phyloP scores from a whole-genome alignment of 768 basidiomycete species.

The Stropharia rugosoannulata region DNA sequence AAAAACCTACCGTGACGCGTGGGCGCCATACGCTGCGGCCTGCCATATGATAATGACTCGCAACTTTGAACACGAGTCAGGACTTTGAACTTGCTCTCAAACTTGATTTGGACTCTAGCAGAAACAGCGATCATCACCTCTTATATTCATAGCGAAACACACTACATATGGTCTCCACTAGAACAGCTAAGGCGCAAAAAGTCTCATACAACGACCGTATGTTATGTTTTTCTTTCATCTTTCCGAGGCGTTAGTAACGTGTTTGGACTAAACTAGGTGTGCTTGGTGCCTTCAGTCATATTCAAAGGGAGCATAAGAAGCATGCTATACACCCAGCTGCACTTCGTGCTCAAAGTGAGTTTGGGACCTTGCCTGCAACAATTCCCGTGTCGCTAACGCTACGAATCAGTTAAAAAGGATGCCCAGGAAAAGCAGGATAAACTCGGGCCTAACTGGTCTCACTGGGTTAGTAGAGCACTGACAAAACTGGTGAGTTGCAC shows the following conservation, averaged over 20 bases:
- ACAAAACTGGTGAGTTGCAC: conserved; percentile 37
- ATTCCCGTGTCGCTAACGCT: neutral
- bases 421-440: conserved; percentile 42
- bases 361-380: neutral
- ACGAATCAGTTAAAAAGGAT: conserved; percentile 38
- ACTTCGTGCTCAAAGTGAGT: conserved; percentile 36
- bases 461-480: conserved; percentile 45
- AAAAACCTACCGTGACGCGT: too few relatives aligned
- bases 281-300: conserved; percentile 40
- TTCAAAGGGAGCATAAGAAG: conserved; percentile 44
- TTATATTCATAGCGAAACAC: too few relatives aligned
- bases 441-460: conserved; percentile 48
- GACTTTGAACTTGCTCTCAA: too few relatives aligned
- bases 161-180: conserved; percentile 13
- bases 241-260: too few relatives aligned
- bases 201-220: conserved; percentile 23
- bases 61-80: too few relatives aligned
- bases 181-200: conserved; percentile 14
- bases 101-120: too few relatives aligned
- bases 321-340: conserved; percentile 45
- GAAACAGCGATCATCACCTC: too few relatives aligned
- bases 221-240: neutral
- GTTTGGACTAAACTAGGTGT: conserved; percentile 33
- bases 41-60: too few relatives aligned
- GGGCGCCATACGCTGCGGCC: too few relatives aligned